Evolutionary conservation across 805 yeast genomes (phyloP), one percentile per base, ranked within the genome.

Genomic region (Pichia nakasei): DNA sequence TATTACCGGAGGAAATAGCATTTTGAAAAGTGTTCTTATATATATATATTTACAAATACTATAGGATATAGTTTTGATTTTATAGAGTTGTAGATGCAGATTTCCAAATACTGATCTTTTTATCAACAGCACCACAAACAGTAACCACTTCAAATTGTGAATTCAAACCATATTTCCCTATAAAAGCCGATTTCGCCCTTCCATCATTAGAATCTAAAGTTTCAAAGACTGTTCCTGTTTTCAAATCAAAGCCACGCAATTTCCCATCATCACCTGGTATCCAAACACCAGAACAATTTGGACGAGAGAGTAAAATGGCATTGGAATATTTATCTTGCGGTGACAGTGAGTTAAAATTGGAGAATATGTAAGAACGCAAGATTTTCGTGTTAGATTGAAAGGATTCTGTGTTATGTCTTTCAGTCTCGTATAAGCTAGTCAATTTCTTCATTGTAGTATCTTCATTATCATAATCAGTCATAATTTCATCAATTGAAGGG

Each of bases 321-420:
- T 64, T 70, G 3, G 82, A 75, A 53, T 68, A 82, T 56, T 79
- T 79, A 53, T 81, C 86, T 58, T 83, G 89, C 1, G 87, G 85
- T 1, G 84, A 67, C 47, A 69, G 47, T 0, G 85, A 70, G 49
- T 67, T 70, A 41, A 65, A 55, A 39, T 74, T 75, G 5, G 70
- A 61, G 17, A 69, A 47, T 5, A 75, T 64, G n/a, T 56, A 39
- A 9, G 65, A 63, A 26, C 74, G 52, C 5, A 57, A 29, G 8
- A 64, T 60, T 9, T 61, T 60, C 9, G 51, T 45, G 15, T 45
- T 51, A 2, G 63, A 44, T 32, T 52, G 55, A 42, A 58, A 55
- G 2, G 43, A 42, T 44, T 53, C 60, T 9, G 50, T 50, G 12
- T 31, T 43, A 34, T 36, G 35, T n/a, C 41, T 42, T 22, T 39